These are phyloP conservation scores for Ochetophila trinervis DNA, from an alignment of 306 rosid species.

Conservation along the genomic window DNA sequence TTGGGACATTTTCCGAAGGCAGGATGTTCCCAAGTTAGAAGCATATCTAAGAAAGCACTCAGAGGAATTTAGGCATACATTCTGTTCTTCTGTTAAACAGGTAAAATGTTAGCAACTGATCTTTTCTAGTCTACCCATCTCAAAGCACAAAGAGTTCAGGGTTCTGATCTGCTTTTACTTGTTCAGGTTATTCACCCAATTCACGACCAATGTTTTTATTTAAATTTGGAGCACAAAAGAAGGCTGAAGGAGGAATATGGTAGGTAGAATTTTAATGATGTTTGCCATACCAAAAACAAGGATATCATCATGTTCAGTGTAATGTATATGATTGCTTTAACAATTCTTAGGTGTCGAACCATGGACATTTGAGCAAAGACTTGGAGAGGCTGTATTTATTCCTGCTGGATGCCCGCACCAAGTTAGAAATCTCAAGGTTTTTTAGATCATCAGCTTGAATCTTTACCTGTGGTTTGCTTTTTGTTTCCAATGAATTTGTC, in stretches of 20 bases:
- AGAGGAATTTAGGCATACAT: constrained; percentile 71
- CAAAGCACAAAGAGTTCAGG: constrained; percentile 9
- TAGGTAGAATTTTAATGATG: constrained; percentile 24
- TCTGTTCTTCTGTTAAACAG: constrained; percentile 61
- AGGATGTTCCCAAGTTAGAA: constrained; percentile 62
- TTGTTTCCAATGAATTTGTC: not conserved
- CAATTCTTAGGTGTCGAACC: constrained; percentile 56
- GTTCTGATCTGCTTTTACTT: not conserved
- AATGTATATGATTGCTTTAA: too few relatives aligned
- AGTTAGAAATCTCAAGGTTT: constrained; percentile 82
- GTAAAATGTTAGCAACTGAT: constrained; percentile 26
- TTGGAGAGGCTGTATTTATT: constrained; percentile 84
- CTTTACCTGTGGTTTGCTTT: not conserved
- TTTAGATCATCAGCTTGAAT: not conserved
- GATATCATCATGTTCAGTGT: too few relatives aligned
- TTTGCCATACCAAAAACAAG: not conserved
- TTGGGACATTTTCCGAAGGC: constrained; percentile 87
- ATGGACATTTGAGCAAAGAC: constrained; percentile 72
- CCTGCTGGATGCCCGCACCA: constrained; percentile 96
- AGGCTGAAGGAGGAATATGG: constrained; percentile 73
- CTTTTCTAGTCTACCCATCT: constrained; percentile 20
- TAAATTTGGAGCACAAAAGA: constrained; percentile 64
- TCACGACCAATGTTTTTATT: constrained; percentile 77
- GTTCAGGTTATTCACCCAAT: constrained; percentile 73
- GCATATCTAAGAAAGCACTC: constrained; percentile 60